phyloP scores from a whole-genome alignment of 345 rosid genomes.

The Physaria fendleri region DNA sequence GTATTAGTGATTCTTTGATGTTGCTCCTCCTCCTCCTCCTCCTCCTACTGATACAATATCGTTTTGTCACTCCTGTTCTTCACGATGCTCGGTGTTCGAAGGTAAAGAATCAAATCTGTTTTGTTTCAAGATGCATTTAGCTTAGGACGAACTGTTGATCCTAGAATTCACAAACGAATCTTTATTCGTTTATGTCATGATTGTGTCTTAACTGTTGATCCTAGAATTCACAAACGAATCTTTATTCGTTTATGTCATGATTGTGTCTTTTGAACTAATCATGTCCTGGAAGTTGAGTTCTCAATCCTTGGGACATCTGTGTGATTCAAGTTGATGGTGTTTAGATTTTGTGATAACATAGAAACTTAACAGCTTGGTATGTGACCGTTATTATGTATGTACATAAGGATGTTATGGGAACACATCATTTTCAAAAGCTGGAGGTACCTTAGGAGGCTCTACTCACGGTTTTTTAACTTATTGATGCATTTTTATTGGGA shows the following conservation, averaged over 20 bases:
- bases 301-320: slow-evolving; percentile 2
- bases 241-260: background rate
- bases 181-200: background rate
- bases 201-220: background rate
- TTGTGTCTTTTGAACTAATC: background rate
- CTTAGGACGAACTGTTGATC: background rate
- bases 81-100: slow-evolving; percentile 8
- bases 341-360: background rate
- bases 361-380: background rate
- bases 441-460: slow-evolving; percentile 34
- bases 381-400: background rate
- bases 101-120: background rate
- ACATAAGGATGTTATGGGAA: slow-evolving; percentile 21
- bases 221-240: background rate
- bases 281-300: background rate
- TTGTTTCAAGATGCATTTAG: too few relatives aligned
- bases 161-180: background rate
- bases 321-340: background rate
- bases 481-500: slow-evolving; percentile 49
- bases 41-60: slow-evolving; percentile 23
- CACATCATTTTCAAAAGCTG: slow-evolving; percentile 13
- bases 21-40: too few relatives aligned
- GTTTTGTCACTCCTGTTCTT: slow-evolving; percentile 31
- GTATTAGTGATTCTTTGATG: slow-evolving; percentile 2
- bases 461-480: slow-evolving; percentile 40